Conservation (phyloP, 345 rosid genomes). For the Kandelia obovata region DNA sequence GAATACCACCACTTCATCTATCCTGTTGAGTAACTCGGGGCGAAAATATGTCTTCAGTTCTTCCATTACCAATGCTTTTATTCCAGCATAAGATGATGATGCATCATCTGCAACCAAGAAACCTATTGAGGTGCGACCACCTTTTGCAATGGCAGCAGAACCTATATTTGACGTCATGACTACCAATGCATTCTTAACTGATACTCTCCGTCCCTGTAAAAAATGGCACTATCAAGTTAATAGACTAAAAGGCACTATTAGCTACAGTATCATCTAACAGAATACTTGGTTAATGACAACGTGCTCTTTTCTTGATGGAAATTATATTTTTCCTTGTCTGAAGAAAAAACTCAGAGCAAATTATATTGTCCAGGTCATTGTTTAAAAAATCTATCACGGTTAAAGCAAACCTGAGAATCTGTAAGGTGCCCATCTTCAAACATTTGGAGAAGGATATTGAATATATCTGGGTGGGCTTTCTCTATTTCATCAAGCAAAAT, state of each 20-base stretch:
- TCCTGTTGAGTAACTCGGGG: conserved; percentile 92
- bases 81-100: conserved; percentile 61
- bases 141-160: conserved; percentile 83
- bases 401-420: conserved; percentile 78
- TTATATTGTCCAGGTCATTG: background rate
- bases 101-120: conserved; percentile 54
- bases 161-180: conserved; percentile 97
- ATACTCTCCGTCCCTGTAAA: conserved; percentile 83
- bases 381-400: background rate
- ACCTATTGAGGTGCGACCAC: conserved; percentile 67
- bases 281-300: no score
- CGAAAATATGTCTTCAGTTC: conserved; percentile 88
- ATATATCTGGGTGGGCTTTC: conserved; percentile 84
- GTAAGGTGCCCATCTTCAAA: conserved; percentile 98
- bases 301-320: background rate
- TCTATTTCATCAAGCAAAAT: conserved; percentile 56
- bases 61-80: conserved; percentile 72
- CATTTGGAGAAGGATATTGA: conserved; percentile 92
- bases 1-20: conserved; percentile 94
- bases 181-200: conserved; percentile 86
- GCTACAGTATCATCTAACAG: no score
- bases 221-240: conserved; percentile 7
- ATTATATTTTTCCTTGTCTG: background rate
- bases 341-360: background rate
- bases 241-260: background rate